Base-by-base conservation (phyloP, 2,329 filamentous ascomycete species). In the Xylaria sp. region DNA sequence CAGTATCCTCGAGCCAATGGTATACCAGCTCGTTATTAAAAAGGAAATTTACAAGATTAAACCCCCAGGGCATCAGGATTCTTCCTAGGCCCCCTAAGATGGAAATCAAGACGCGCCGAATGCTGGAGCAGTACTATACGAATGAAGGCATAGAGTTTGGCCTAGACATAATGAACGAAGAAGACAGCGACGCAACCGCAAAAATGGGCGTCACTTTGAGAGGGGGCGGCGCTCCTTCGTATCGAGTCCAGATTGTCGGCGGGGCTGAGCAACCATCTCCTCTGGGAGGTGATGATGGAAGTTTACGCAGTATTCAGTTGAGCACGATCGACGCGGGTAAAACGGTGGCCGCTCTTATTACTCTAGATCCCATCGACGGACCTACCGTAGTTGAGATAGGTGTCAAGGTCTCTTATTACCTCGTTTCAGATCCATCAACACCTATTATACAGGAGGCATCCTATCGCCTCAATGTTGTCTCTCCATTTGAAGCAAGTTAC, bases 1-100 rank as follows among this genome's bases (percentile, higher is more conserved):
- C 79, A 10, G 82, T 79, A 25, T 76, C 78, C 1, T 76, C 80
- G 18, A 81, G 83, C 47, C 78, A 84, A 0, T 91, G 88, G 88
- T 86, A 85, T 66, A 79, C 83, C 2, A 78, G 81, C 6, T 79
- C 79, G 2, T 79, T 81, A 16, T 77, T 79, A 0, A 84, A 80
- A 61, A 84, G 84, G 67, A 83, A 81, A 32, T 78, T 87, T 23
- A 80, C 84, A 32, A 84, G 88, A 9, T 72, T 80, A 12, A 83
- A 86, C 55, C 81, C 87, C 9, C 83, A 87, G 40, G 82, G 83
- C 1, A 87, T 97, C 65, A 90, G 88, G 65, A 90, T 99, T 27
- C 85, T 94, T 63, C 95, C 96, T 1, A 92, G 97, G 72, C 96
- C 95, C 32, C 96, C 96, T 0, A 98, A 98, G 80, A 89, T 99